Percentiles rank a stretch among this genome's conserved stretches.
phyloP scores from a whole-genome alignment of 169 alveolate genomes.

The Sarcocystis neurona region DNA sequence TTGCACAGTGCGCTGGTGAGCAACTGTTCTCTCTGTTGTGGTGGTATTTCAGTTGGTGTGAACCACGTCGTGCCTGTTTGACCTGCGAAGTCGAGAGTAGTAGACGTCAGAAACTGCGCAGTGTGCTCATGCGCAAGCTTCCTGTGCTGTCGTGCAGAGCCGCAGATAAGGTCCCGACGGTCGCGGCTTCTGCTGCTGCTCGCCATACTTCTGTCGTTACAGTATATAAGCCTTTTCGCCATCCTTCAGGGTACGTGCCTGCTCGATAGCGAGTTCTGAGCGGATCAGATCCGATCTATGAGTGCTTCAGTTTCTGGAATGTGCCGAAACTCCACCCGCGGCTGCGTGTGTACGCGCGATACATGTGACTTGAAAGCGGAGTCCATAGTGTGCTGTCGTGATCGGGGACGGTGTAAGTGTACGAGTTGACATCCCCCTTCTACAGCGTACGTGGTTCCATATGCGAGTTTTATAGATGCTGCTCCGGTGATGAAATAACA shows the following conservation, averaged over 20 bases:
- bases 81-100: background rate
- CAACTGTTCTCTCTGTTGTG: background rate
- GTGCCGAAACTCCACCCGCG: background rate
- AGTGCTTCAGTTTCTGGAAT: background rate
- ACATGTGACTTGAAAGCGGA: no score
- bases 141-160: background rate
- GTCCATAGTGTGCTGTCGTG: no score
- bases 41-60: background rate
- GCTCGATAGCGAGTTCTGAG: background rate
- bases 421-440: no score
- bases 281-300: no score
- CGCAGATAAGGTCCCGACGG: background rate
- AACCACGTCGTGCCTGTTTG: background rate
- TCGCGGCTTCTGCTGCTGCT: slow-evolving; percentile 21
- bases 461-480: no score
- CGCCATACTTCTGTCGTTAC: background rate
- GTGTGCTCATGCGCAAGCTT: no score
- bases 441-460: no score
- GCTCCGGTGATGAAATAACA: background rate
- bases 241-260: slow-evolving; percentile 9
- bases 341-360: no score
- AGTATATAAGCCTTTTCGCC: background rate
- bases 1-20: no score
- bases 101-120: no score
- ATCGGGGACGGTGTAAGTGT: no score